Evolutionary conservation across 345 rosid species (phyloP).

Genomic region (Acer saccharum): DNA sequence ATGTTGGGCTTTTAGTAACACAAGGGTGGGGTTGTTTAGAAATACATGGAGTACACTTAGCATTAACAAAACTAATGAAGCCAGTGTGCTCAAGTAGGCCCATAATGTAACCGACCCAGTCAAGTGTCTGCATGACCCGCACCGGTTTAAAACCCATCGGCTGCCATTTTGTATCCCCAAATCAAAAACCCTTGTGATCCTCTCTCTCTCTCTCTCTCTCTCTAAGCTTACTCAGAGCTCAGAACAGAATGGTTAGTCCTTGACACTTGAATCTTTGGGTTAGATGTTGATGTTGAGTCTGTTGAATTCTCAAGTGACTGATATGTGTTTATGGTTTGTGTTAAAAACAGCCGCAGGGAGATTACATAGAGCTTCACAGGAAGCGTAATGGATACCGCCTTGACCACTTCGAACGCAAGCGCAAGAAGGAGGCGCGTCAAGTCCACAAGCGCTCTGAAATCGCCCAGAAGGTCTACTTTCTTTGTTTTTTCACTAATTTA

Average conservation of each 20-base stretch:
- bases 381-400: constrained; percentile 83
- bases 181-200: neutral
- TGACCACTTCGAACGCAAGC: constrained; percentile 80
- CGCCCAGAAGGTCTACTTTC: constrained; percentile 45
- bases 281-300: neutral
- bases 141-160: neutral
- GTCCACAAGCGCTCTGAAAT: constrained; percentile 71
- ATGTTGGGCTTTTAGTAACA: no score
- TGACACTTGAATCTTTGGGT: neutral
- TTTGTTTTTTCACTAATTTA: neutral
- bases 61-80: no score
- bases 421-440: constrained; percentile 93
- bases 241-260: neutral
- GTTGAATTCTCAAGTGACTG: neutral
- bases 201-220: no score
- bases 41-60: neutral
- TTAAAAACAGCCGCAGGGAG: constrained; percentile 80
- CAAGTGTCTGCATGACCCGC: neutral
- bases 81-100: neutral
- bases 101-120: neutral
- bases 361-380: constrained; percentile 77
- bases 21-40: neutral
- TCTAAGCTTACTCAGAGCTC: neutral
- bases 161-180: neutral
- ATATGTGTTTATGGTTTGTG: neutral